Percentiles rank a stretch among this genome's conserved stretches.
phyloP scores from a whole-genome alignment of 495 filamentous ascomycete genomes.

The Hypoxylon perforatum region DNA sequence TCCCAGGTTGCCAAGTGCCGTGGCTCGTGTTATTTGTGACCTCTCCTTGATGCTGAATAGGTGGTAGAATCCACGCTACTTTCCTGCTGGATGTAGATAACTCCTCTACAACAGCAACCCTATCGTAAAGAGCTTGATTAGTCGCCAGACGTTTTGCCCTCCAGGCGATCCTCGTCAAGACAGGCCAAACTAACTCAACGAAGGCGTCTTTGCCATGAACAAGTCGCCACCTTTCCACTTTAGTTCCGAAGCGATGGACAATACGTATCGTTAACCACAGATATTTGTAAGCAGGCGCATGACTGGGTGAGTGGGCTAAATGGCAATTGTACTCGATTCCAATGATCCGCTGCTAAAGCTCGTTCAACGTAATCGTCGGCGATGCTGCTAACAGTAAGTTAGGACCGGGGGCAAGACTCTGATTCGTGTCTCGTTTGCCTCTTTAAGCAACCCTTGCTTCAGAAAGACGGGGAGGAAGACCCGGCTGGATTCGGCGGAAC shows the following conservation, averaged over 20 bases:
- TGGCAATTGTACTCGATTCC: conserved; percentile 6
- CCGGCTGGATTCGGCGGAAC: conserved; percentile 19
- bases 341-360: conserved; percentile 11
- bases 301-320: conserved; percentile 16
- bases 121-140: conserved; percentile 16
- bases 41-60: conserved; percentile 9
- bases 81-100: conserved; percentile 2
- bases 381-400: conserved; percentile 11
- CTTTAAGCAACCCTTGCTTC: conserved; percentile 5
- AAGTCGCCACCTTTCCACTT: conserved; percentile 22
- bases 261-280: conserved; percentile 29
- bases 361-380: neutral
- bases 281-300: conserved; percentile 30
- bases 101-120: conserved; percentile 4
- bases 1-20: conserved; percentile 2
- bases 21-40: conserved; percentile 4
- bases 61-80: neutral
- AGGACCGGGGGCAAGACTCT: conserved; percentile 21
- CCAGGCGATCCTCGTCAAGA: conserved; percentile 13
- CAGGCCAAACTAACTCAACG: conserved; percentile 22
- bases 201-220: conserved; percentile 18
- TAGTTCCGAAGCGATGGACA: conserved; percentile 6
- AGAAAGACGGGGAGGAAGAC: conserved; percentile 1
- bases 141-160: conserved; percentile 12
- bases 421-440: conserved; percentile 19